phyloP scores from a whole-genome alignment of 345 rosid species.

The Aquilaria malaccensis region DNA sequence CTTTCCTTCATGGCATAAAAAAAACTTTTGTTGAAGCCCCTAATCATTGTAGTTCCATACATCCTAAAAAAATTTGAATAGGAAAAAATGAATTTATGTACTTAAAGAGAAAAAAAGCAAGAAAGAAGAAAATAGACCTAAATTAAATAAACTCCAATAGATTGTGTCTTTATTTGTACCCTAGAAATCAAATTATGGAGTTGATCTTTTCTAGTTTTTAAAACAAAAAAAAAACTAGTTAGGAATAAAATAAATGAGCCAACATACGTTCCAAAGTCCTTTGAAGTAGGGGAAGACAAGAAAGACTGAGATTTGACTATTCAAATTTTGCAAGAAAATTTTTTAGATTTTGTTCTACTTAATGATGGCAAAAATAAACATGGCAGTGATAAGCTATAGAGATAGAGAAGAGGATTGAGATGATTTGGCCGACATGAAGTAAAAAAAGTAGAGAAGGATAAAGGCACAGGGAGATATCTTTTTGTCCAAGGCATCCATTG shows the following conservation, averaged over 20 bases:
- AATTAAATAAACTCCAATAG: background rate
- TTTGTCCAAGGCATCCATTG: too few species aligned
- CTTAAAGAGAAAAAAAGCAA: background rate
- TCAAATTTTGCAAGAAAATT: slow-evolving; percentile 7
- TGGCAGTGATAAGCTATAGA: too few species aligned
- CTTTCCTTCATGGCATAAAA: background rate
- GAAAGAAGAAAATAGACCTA: background rate
- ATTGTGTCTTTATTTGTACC: background rate
- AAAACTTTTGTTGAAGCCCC: slow-evolving; percentile 14
- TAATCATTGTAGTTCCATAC: slow-evolving; percentile 18
- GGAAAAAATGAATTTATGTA: too few species aligned
- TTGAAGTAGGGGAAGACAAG: slow-evolving; percentile 13
- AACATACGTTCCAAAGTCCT: slow-evolving; percentile 21
- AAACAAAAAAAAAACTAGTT: background rate
- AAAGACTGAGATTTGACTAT: slow-evolving; percentile 10
- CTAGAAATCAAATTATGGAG: background rate
- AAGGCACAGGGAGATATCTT: too few species aligned
- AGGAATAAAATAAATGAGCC: background rate
- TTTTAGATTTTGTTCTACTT: too few species aligned
- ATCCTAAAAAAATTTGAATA: background rate
- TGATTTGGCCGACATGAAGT: too few species aligned
- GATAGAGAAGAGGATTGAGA: too few species aligned
- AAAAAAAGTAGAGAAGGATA: too few species aligned
- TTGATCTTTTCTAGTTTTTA: too few species aligned
- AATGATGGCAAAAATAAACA: too few species aligned